Evolutionary conservation across 345 rosid species (phyloP).

Genomic region (Boechera stricta): DNA sequence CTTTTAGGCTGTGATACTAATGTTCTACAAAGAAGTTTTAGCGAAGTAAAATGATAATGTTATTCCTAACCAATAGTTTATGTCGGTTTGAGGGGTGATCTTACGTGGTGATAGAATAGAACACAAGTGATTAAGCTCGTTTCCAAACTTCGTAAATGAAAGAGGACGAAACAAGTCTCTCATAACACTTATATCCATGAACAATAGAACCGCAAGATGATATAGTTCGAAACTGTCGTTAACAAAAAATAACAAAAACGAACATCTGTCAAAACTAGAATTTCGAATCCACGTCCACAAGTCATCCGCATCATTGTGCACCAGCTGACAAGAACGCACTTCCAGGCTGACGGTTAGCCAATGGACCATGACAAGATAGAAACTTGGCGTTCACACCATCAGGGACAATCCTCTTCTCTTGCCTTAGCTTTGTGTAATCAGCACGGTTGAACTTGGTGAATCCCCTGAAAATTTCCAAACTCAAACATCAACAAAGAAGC

Average conservation of each 20-base stretch:
- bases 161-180: not conserved
- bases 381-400: constrained; percentile 62
- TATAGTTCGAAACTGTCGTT: not conserved
- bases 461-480: constrained; percentile 47
- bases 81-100: not conserved
- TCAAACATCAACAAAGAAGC: constrained; percentile 38
- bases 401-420: constrained; percentile 52
- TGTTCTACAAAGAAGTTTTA: too few species aligned
- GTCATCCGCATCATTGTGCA: constrained; percentile 20
- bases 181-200: not conserved
- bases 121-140: not conserved
- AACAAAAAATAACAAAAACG: not conserved
- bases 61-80: too few species aligned
- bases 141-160: not conserved
- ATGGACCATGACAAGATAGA: constrained; percentile 47
- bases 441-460: constrained; percentile 58
- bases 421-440: constrained; percentile 55
- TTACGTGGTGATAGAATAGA: not conserved
- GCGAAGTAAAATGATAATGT: too few species aligned
- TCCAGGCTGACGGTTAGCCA: constrained; percentile 48
- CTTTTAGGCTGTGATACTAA: too few species aligned
- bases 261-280: constrained; percentile 5
- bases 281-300: constrained; percentile 7
- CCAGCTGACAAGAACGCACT: constrained; percentile 47
- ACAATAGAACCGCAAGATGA: not conserved